These are phyloP conservation scores for Claviceps maximensis DNA, from an alignment of 2,329 filamentous ascomycete genomes.

Conservation along the genomic window DNA sequence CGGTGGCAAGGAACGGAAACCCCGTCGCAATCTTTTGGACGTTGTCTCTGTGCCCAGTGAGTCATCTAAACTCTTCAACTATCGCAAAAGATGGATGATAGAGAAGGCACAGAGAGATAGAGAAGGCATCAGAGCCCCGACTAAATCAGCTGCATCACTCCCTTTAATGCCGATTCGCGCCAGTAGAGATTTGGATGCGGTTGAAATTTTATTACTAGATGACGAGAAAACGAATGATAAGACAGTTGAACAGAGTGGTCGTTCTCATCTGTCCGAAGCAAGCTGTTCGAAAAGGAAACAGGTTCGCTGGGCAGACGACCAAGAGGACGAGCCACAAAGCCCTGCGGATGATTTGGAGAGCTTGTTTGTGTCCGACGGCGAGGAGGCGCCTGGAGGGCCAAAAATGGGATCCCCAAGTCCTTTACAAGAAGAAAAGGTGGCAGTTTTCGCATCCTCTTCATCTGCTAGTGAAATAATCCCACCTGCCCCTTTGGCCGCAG, in stretches of 20 bases:
- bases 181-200: background rate
- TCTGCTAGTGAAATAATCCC: background rate
- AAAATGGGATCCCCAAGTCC: background rate
- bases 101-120: conserved; percentile 7
- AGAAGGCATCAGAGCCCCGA: conserved; percentile 4
- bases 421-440: background rate
- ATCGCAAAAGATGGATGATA: conserved; percentile 3
- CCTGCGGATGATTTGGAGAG: background rate
- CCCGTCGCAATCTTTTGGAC: conserved; percentile 23
- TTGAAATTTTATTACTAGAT: no score
- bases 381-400: background rate
- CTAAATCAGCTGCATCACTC: background rate
- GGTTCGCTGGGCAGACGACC: conserved; percentile 5
- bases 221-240: background rate
- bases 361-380: conserved; percentile 3
- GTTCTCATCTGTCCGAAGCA: background rate
- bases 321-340: background rate
- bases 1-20: conserved; percentile 26
- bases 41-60: conserved; percentile 28
- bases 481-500: background rate
- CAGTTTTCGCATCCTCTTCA: background rate
- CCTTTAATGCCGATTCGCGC: background rate
- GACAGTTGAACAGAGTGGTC: background rate
- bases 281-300: background rate
- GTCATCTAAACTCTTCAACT: conserved; percentile 25